phyloP scores from a whole-genome alignment of 139 green algal genomes.

The Trebouxia sp. region DNA sequence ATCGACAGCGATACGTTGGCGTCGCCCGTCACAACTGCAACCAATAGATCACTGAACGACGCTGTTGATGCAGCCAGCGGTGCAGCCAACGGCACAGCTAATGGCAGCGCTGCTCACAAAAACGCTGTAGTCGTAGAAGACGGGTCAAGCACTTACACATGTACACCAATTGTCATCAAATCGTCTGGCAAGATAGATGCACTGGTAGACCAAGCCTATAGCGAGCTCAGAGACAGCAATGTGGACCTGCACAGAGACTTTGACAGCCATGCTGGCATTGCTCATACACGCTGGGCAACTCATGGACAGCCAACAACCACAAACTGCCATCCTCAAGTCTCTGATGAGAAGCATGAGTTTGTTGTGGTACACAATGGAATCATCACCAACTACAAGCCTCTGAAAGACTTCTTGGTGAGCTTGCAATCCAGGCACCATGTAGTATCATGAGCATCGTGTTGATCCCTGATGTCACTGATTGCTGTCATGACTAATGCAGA shows the following conservation, averaged over 20 bases:
- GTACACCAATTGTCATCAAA: slow-evolving; percentile 74
- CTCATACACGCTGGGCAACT: slow-evolving; percentile 98
- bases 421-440: no score
- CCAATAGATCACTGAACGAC: neutral
- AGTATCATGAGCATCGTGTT: no score
- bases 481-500: slow-evolving; percentile 40
- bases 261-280: slow-evolving; percentile 84
- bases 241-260: slow-evolving; percentile 54
- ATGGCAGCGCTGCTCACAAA: neutral
- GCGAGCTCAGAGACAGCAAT: slow-evolving; percentile 29
- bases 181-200: slow-evolving; percentile 88
- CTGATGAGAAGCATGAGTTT: slow-evolving; percentile 81
- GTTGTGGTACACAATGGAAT: slow-evolving; percentile 99
- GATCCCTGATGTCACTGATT: neutral
- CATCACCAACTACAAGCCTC: slow-evolving; percentile 97
- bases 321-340: slow-evolving; percentile 93
- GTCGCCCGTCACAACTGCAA: neutral
- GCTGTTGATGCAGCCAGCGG: neutral
- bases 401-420: slow-evolving; percentile 85
- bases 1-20: slow-evolving; percentile 60
- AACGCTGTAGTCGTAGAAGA: neutral
- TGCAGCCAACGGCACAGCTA: neutral
- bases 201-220: slow-evolving; percentile 68
- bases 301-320: slow-evolving; percentile 81
- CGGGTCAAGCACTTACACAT: slow-evolving; percentile 12